Evolutionary conservation across 2,329 filamentous ascomycete species (phyloP).

Genomic region (Diatrype stigma): DNA sequence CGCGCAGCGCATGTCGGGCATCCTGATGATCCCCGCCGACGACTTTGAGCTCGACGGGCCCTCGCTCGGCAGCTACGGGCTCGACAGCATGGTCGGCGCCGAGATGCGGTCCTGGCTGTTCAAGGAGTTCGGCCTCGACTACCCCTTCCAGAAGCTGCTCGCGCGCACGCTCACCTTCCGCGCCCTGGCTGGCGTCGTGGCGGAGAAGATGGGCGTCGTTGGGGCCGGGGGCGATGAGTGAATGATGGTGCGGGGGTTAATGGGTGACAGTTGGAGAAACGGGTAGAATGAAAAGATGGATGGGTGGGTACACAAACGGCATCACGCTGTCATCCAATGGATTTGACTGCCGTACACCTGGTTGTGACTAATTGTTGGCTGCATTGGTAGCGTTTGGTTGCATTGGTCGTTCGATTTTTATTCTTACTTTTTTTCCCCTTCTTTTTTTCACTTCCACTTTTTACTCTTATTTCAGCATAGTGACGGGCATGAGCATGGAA

Average conservation of each 20-base stretch:
- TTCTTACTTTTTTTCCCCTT: no score
- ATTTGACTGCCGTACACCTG: no score
- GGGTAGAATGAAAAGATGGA: no score
- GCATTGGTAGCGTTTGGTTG: no score
- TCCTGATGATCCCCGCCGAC: slow-evolving; percentile 19
- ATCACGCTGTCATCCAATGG: no score
- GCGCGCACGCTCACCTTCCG: slow-evolving; percentile 23
- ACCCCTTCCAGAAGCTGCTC: slow-evolving; percentile 36
- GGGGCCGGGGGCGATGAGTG: background rate
- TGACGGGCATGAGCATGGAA: no score
- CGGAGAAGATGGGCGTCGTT: slow-evolving; percentile 7
- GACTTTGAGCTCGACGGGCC: slow-evolving; percentile 13
- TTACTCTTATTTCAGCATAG: no score
- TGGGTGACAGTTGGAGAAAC: background rate
- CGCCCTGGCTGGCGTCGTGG: slow-evolving; percentile 8
- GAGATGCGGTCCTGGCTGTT: slow-evolving; percentile 34
- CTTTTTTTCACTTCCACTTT: no score
- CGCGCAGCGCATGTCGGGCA: slow-evolving; percentile 15
- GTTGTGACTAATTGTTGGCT: no score
- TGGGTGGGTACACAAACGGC: no score
- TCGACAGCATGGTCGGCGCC: slow-evolving; percentile 34
- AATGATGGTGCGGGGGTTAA: no score
- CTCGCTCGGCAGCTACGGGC: slow-evolving; percentile 28
- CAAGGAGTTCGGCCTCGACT: slow-evolving; percentile 32
- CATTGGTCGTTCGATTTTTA: no score